Evolutionary conservation across 305 asterid genomes (phyloP).

Genomic region (Solanum chacoense): DNA sequence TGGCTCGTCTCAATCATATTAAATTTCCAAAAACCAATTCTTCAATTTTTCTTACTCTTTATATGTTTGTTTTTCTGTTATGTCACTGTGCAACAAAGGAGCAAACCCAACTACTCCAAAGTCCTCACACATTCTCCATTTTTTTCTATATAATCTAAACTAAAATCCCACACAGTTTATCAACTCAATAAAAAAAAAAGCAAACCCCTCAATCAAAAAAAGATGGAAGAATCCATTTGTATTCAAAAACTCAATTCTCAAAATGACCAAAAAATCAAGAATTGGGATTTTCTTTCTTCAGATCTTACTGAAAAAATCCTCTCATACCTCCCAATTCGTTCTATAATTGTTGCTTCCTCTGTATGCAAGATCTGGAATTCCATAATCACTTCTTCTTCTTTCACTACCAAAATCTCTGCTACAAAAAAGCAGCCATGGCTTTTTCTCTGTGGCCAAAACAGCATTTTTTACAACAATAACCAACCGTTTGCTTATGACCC

Average conservation of each 20-base stretch:
- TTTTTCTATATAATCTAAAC: background rate
- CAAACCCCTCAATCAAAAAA: background rate
- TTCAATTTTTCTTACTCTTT: background rate
- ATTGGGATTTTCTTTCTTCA: constrained; percentile 13
- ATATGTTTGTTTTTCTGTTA: background rate
- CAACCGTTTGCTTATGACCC: constrained; percentile 24
- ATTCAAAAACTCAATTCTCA: background rate
- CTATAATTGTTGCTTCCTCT: constrained; percentile 22
- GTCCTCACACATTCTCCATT: background rate
- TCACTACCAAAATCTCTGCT: constrained; percentile 3
- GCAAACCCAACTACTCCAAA: background rate
- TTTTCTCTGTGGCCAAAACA: constrained; percentile 11
- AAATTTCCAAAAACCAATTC: background rate
- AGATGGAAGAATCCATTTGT: background rate
- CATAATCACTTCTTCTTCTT: constrained; percentile 9
- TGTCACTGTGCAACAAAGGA: background rate
- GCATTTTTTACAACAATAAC: background rate
- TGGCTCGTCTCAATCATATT: background rate
- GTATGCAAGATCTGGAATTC: constrained; percentile 35
- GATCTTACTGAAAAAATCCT: constrained; percentile 26
- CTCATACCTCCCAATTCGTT: constrained; percentile 23
- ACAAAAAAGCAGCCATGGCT: constrained; percentile 18
- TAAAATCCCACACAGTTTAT: background rate
- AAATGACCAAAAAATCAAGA: background rate
- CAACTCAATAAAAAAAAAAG: background rate